These are phyloP conservation scores for Paramecium sexaurelia DNA, from an alignment of 73 alveolate species.

Conservation along the genomic window DNA sequence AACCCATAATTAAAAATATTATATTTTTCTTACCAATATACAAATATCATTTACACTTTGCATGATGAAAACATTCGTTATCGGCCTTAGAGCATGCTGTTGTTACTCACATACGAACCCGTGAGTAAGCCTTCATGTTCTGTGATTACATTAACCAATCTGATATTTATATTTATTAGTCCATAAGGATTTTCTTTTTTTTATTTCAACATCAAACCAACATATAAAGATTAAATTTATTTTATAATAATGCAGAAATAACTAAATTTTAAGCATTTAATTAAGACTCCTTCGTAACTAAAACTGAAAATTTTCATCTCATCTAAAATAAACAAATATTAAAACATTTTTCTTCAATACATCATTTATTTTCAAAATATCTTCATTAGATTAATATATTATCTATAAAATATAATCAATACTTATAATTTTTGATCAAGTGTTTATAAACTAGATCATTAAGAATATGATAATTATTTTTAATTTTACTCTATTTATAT, in stretches of 20 bases:
- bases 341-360: too few species aligned
- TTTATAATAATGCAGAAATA: too few species aligned
- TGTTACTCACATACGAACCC: conserved; percentile 32
- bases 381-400: too few species aligned
- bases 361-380: too few species aligned
- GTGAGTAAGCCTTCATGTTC: conserved; percentile 38
- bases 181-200: background rate
- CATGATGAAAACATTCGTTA: conserved; percentile 29
- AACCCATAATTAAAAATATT: conserved; percentile 23
- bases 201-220: background rate
- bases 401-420: too few species aligned
- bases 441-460: too few species aligned
- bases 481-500: too few species aligned
- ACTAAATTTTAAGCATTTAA: background rate
- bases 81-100: conserved; percentile 41
- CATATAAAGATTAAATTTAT: background rate
- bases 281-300: too few species aligned
- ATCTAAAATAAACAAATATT: too few species aligned
- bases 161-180: background rate
- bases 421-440: too few species aligned
- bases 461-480: too few species aligned
- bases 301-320: too few species aligned
- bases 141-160: conserved; percentile 39
- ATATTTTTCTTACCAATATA: background rate
- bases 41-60: background rate